Evolutionary conservation across 805 yeast genomes (phyloP).

Genomic region (Suhomyces kilbournensis): DNA sequence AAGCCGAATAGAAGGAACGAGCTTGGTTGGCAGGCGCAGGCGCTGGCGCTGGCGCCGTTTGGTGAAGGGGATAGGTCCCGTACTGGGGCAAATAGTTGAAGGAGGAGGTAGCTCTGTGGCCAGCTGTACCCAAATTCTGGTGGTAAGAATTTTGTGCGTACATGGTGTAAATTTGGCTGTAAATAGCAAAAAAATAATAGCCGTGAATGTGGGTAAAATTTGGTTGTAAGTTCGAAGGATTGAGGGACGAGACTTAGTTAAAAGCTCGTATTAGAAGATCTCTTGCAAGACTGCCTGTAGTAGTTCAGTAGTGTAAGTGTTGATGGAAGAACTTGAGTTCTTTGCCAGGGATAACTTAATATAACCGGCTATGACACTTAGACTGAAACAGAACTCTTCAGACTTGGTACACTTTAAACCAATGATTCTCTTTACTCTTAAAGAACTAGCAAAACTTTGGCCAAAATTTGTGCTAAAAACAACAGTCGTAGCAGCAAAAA

Average conservation of each 20-base stretch:
- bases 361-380: constrained; percentile 4
- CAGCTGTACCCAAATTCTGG: constrained; percentile 34
- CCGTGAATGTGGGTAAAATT: too few relatives aligned
- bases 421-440: neutral
- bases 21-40: constrained; percentile 8
- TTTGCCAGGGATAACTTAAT: constrained; percentile 8
- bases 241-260: constrained; percentile 3
- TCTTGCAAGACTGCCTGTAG: neutral
- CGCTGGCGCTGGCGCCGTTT: constrained; percentile 6
- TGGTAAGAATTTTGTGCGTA: constrained; percentile 16
- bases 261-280: neutral
- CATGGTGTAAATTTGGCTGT: constrained; percentile 7
- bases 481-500: neutral
- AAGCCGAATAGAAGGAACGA: constrained; percentile 12
- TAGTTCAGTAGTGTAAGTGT: neutral
- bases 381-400: neutral
- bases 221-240: neutral
- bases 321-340: neutral
- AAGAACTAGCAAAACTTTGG: neutral
- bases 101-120: constrained; percentile 35
- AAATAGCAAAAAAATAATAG: too few relatives aligned
- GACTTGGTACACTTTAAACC: neutral
- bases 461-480: neutral
- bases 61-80: constrained; percentile 15
- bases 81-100: constrained; percentile 24